These are phyloP conservation scores for Bipolaris victoriae DNA, from an alignment of 2,329 filamentous ascomycete species.

Conservation along the genomic window DNA sequence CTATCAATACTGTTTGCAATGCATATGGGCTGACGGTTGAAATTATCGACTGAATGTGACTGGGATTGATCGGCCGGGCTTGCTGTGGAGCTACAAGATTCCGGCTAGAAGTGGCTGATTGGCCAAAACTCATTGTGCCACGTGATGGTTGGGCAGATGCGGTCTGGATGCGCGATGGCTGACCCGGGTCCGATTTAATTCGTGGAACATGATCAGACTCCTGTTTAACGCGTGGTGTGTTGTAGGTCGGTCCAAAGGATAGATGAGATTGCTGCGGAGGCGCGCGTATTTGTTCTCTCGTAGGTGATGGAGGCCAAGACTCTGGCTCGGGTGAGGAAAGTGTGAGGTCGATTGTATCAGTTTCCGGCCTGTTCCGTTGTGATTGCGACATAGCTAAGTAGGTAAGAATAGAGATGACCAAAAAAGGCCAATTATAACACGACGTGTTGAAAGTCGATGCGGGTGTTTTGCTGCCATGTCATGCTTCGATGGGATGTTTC, in stretches of 20 bases:
- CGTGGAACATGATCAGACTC: neutral
- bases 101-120: neutral
- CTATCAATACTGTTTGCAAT: constrained; percentile 30
- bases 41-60: constrained; percentile 39
- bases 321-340: constrained; percentile 33
- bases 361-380: constrained; percentile 6
- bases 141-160: neutral
- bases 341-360: constrained; percentile 36
- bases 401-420: neutral
- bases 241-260: constrained; percentile 7
- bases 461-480: no score
- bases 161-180: neutral
- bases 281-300: constrained; percentile 7
- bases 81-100: constrained; percentile 9
- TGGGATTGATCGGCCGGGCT: constrained; percentile 27
- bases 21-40: constrained; percentile 25
- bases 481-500: neutral
- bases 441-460: neutral
- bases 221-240: constrained; percentile 2
- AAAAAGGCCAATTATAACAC: neutral
- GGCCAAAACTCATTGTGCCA: constrained; percentile 7
- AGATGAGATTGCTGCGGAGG: constrained; percentile 19
- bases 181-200: neutral
- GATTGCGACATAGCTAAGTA: constrained; percentile 7
- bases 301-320: constrained; percentile 13